Evolutionary conservation across 345 rosid genomes (phyloP), one percentile per base, ranked within the genome.

Genomic region (Corchorus olitorius): DNA sequence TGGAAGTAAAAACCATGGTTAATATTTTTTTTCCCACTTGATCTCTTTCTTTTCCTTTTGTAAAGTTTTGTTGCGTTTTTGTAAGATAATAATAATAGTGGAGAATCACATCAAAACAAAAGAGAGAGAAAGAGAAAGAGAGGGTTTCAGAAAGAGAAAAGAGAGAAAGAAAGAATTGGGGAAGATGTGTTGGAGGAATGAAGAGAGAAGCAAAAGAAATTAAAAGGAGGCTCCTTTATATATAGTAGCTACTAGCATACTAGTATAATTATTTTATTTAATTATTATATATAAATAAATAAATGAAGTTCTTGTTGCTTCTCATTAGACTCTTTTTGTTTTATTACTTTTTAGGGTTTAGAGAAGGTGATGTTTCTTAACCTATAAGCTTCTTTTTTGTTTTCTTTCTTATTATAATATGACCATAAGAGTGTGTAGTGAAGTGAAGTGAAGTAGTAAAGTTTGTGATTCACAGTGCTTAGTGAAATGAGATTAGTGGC

Each of bases 1-100:
- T 84, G 77, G 99, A 91, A 60, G 98, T 78, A 76, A 88, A 96
- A 88, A 87, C 97, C 99, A 96, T 96, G 78, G 84, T 27, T 27
- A 27, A 27, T 27, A n/a, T n/a, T n/a, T n/a, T n/a, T 77, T 79
- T 72, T 14, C 34, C 20, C 59, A 27, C 27, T 27, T 80, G 73
- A 77, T 79, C 84, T 79, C 84, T 85, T 74, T 43, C 70, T 76
- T 84, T 79, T 80, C 70, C 76, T 79, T 85, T 83, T 83, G 80
- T 82, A 83, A 88, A 85, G 88, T 75, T 80, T 84, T 83, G 60
- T 82, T 74, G 84, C 27, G 67, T 78, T 79, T 75, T 75, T 65
- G 78, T 69, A 78, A 79, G 89, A 78, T 71, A 78, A 79, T 74
- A 79, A 78, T 71, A 78, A 79, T 74, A 79, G 85, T 79, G 87